phyloP scores from a whole-genome alignment of 1,284 basidiomycete species.

The Thelephora terrestris region DNA sequence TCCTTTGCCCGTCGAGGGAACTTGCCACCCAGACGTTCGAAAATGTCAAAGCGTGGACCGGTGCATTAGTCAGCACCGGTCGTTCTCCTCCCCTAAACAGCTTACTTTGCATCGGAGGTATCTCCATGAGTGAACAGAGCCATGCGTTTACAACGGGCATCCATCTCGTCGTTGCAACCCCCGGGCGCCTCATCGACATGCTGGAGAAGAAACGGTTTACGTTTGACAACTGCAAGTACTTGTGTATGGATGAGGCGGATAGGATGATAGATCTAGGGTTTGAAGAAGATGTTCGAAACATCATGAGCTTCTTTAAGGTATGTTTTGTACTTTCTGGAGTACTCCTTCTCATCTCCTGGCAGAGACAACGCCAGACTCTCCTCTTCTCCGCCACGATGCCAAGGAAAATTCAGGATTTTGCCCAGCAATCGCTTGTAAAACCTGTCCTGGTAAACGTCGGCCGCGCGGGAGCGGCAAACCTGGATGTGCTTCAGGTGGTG shows the following conservation, averaged over 20 bases:
- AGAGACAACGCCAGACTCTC: constrained; percentile 94
- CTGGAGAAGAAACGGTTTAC: constrained; percentile 89
- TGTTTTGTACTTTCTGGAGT: constrained; percentile 10
- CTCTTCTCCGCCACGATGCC: constrained; percentile 99
- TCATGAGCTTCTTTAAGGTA: constrained; percentile 97
- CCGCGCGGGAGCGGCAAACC: constrained; percentile 92
- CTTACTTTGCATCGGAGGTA: constrained; percentile 93
- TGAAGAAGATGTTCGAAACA: constrained; percentile 96
- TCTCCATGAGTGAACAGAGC: constrained; percentile 94
- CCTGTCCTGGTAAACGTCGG: constrained; percentile 97
- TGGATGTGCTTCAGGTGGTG: constrained; percentile 95
- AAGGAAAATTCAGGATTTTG: constrained; percentile 97
- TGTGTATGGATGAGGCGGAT: constrained; percentile 99
- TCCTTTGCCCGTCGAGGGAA: constrained; percentile 93
- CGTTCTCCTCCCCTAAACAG: constrained; percentile 81
- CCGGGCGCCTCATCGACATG: constrained; percentile 94
- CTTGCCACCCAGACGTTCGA: constrained; percentile 95
- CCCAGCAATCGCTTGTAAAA: constrained; percentile 86
- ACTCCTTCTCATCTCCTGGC: constrained; percentile 12
- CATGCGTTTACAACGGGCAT: constrained; percentile 85
- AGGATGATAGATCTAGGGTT: constrained; percentile 99
- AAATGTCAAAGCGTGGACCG: constrained; percentile 81
- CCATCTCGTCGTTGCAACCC: constrained; percentile 95
- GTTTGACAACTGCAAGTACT: constrained; percentile 86
- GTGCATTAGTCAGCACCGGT: constrained; percentile 68